Evolutionary conservation across 345 rosid species (phyloP).

Genomic region (Euphorbia tirucalli): DNA sequence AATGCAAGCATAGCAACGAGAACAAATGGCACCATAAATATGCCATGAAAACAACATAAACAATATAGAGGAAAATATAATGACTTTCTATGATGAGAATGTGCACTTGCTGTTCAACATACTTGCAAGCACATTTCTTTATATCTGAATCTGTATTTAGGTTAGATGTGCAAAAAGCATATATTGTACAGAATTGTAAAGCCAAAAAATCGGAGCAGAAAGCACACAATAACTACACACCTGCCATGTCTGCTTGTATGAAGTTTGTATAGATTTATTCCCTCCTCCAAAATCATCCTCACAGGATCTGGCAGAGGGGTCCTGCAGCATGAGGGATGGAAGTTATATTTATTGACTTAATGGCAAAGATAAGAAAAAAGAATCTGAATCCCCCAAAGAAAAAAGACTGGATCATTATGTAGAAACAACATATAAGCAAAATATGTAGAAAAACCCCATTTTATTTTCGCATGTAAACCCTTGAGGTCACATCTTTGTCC

Average conservation of each 20-base stretch:
- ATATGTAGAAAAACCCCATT: background rate
- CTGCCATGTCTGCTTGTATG: constrained; percentile 75
- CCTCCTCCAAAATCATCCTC: constrained; percentile 71
- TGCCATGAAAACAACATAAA: background rate
- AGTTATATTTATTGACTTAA: background rate
- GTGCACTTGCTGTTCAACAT: background rate
- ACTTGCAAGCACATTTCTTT: background rate
- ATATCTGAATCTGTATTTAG: background rate
- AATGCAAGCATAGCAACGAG: background rate
- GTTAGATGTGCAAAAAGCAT: background rate
- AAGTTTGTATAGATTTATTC: constrained; percentile 69
- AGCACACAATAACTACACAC: constrained; percentile 29
- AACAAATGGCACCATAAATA: constrained; percentile 2
- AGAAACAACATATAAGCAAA: background rate
- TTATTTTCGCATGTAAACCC: background rate
- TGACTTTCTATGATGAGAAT: background rate
- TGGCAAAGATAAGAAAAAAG: background rate
- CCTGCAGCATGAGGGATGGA: constrained; percentile 42
- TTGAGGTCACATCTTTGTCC: background rate
- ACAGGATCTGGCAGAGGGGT: constrained; percentile 70
- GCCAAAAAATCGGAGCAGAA: background rate
- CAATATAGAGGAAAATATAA: background rate
- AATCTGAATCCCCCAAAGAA: background rate
- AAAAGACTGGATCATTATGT: background rate
- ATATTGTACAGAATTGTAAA: background rate